Evolutionary conservation across 164 flowering plant genomes (phyloP).

Genomic region (Kalanchoe fedtschenkoi): DNA sequence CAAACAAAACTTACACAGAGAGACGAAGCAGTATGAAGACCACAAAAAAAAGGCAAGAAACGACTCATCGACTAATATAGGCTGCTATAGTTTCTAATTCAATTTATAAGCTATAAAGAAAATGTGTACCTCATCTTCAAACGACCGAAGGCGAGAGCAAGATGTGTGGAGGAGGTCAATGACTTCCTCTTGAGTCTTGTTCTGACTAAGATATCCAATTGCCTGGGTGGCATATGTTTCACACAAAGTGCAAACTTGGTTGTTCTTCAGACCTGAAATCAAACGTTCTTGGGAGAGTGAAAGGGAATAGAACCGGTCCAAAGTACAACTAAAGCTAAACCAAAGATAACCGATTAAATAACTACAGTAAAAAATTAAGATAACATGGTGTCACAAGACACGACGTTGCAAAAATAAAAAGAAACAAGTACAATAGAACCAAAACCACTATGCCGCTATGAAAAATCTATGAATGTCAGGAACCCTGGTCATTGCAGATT

Average conservation of each 20-base stretch:
- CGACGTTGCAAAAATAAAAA: too few relatives aligned
- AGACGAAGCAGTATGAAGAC: too few relatives aligned
- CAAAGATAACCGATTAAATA: neutral
- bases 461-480: neutral
- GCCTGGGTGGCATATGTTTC: conserved; percentile 54
- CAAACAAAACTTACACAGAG: too few relatives aligned
- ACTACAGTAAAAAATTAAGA: too few relatives aligned
- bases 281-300: too few relatives aligned
- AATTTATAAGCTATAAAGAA: neutral
- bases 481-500: too few relatives aligned
- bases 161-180: conserved; percentile 38
- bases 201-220: conserved; percentile 37
- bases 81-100: neutral
- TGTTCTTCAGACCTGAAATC: conserved; percentile 14
- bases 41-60: neutral
- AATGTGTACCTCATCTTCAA: conserved; percentile 41
- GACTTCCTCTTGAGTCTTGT: conserved; percentile 64
- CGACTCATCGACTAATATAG: neutral
- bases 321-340: neutral
- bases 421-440: neutral
- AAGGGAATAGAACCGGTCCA: too few relatives aligned
- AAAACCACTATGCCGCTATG: neutral
- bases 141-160: conserved; percentile 43
- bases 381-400: too few relatives aligned
- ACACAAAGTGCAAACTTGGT: conserved; percentile 53